Base-by-base conservation (phyloP, 2,329 filamentous ascomycete species). In the Fusarium euwallaceae region DNA sequence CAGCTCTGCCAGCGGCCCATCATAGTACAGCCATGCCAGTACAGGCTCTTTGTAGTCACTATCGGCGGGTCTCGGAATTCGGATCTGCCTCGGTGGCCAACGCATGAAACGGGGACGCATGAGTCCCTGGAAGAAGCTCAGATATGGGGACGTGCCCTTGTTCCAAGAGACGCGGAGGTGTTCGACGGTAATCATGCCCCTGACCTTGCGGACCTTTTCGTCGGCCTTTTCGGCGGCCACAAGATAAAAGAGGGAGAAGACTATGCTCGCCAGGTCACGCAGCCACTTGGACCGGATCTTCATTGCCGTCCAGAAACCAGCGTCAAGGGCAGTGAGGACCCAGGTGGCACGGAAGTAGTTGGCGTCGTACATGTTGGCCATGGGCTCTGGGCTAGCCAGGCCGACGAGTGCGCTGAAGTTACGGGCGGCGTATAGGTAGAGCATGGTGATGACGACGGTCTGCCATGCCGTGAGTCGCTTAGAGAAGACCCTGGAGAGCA, bases 271-370 rank as follows among this genome's bases (percentile, higher is more conserved):
- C 16, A 98, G 81, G 81, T 98, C 95, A 43, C 95, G 89, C 48
- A 98, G 77, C 91, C 94, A 95, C 78, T 93, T 95, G 62, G 81
- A 82, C 58, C 90, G 90, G 73, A 99, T 95, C 78, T 92, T 93
- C 97, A 99, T 99, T 37, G 97, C 97, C 0, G 95, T 98, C 97
- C 97, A 99, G 83, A 98, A 99, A 2, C 97, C 97, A 7, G 97
- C 97, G 79, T 99, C 97, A 70, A 99, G 85, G 0, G 95, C 97
- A 0, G 97, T 99, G 63, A 97, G 92, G 17, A 98, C 91, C 97
- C 97, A 99, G 81, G 97, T 99, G 65, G 97, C 97, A 59, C 97
- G 92, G 82, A 98, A 99, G 85, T 97, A 99, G 32, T 94, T 92
- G 61, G 94, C 89, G 64, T 94, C 95, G 85, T 99, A 99, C 82